These are phyloP conservation scores for Lentinula novae-zelandiae DNA, from an alignment of 1,284 basidiomycete species.

Conservation along the genomic window DNA sequence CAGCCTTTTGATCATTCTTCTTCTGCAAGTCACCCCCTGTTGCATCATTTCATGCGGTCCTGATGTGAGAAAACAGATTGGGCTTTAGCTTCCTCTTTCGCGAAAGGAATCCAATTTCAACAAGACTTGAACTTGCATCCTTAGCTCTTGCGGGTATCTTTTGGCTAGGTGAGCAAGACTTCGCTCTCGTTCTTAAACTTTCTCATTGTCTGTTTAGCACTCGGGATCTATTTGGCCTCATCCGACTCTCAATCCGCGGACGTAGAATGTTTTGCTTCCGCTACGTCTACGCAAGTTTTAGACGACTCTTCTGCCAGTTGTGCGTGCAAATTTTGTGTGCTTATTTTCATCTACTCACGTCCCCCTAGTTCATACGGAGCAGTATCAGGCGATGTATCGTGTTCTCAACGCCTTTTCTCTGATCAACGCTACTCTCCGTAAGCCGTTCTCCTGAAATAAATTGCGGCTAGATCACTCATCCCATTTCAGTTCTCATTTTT, in stretches of 20 bases:
- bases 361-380: conserved; percentile 57
- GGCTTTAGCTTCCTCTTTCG: conserved; percentile 58
- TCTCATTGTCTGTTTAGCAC: conserved; percentile 40
- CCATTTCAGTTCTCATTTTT: conserved; percentile 53
- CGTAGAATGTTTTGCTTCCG: conserved; percentile 73
- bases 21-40: conserved; percentile 46
- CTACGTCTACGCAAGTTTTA: conserved; percentile 42
- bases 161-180: conserved; percentile 61
- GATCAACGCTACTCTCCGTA: conserved; percentile 69
- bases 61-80: conserved; percentile 37
- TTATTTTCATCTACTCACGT: conserved; percentile 12
- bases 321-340: conserved; percentile 34
- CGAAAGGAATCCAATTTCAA: conserved; percentile 70
- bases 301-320: conserved; percentile 53
- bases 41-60: not conserved
- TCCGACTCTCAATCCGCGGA: conserved; percentile 73
- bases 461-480: conserved; percentile 14
- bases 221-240: conserved; percentile 66
- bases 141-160: conserved; percentile 69
- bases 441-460: conserved; percentile 23
- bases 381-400: conserved; percentile 78
- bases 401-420: conserved; percentile 75
- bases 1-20: conserved; percentile 61
- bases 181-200: conserved; percentile 6
- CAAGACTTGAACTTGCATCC: conserved; percentile 69